These are phyloP conservation scores for Agarophyton chilense DNA, from an alignment of 23 red algal genomes.

Conservation along the genomic window DNA sequence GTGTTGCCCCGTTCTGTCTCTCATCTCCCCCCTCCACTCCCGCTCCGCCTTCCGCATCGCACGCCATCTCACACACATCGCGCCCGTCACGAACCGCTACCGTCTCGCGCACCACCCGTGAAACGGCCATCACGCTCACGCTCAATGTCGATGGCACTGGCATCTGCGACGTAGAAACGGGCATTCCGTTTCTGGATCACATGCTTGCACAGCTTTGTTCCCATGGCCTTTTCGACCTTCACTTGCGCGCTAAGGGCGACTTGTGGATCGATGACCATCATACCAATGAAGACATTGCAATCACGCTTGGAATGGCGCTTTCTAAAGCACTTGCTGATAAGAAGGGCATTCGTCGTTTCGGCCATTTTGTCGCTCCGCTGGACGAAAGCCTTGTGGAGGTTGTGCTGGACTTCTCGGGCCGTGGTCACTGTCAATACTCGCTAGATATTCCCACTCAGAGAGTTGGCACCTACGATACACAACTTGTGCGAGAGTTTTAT, in stretches of 20 bases:
- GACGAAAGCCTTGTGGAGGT: constrained; percentile 97
- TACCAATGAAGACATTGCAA: constrained; percentile 98
- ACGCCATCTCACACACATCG: not conserved
- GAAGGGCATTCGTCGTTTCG: constrained; percentile 92
- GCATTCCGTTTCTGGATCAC: constrained; percentile 98
- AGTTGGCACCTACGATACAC: constrained; percentile 95
- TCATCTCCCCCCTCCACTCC: not conserved
- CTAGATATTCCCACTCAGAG: constrained; percentile 87
- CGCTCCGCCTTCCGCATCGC: not conserved
- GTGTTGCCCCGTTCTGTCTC: not conserved
- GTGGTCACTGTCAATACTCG: constrained; percentile 63
- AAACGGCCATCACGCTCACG: constrained; percentile 79
- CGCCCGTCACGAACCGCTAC: constrained; percentile 59
- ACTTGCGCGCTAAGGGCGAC: constrained; percentile 90
- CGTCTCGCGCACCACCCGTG: constrained; percentile 72
- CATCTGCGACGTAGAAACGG: constrained; percentile 74
- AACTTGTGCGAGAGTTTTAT: constrained; percentile 97
- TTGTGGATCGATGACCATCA: constrained; percentile 99
- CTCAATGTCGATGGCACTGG: constrained; percentile 93
- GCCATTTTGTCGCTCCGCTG: constrained; percentile 93
- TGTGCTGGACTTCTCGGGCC: constrained; percentile 95
- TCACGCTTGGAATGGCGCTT: constrained; percentile 92
- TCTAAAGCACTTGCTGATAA: constrained; percentile 86
- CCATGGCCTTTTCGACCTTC: constrained; percentile 92
- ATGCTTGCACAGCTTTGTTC: constrained; percentile 94